These are phyloP conservation scores for Petasospora fabianii DNA, from an alignment of 1,139 yeast species.

Conservation along the genomic window DNA sequence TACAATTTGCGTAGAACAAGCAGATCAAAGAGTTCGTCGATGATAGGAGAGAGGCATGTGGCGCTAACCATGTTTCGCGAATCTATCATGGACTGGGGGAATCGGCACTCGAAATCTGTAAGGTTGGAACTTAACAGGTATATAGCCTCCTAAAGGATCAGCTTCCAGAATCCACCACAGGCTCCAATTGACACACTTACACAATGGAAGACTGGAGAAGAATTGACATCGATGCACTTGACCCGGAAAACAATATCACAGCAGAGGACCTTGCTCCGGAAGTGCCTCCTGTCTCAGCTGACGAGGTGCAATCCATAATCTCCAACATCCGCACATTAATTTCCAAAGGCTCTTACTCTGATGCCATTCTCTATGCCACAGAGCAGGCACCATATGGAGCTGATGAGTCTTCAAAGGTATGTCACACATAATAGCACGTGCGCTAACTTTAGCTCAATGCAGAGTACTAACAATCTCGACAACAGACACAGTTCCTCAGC, in stretches of 20 bases:
- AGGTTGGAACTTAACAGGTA: neutral
- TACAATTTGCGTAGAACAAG: too few species aligned
- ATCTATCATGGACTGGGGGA: neutral
- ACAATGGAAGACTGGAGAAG: slow-evolving; percentile 54
- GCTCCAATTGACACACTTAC: neutral
- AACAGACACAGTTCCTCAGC: slow-evolving; percentile 37
- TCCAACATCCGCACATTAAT: slow-evolving; percentile 59
- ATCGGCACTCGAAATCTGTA: neutral
- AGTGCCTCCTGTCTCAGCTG: slow-evolving; percentile 39
- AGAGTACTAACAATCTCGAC: slow-evolving; percentile 8
- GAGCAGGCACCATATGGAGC: slow-evolving; percentile 83
- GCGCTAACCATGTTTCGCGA: slow-evolving; percentile 2
- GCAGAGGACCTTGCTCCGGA: slow-evolving; percentile 60
- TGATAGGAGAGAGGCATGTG: slow-evolving; percentile 1
- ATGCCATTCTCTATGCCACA: slow-evolving; percentile 63
- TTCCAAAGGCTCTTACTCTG: slow-evolving; percentile 67
- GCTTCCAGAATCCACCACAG: too few species aligned
- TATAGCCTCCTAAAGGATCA: too few species aligned
- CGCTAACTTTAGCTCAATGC: neutral
- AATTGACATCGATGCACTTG: slow-evolving; percentile 88
- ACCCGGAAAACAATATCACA: slow-evolving; percentile 65
- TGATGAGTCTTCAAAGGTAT: slow-evolving; percentile 40
- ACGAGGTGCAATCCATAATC: slow-evolving; percentile 53
- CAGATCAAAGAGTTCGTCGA: neutral
- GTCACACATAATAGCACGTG: neutral